These are phyloP conservation scores for Fusarium paranaense DNA, from an alignment of 2,329 filamentous ascomycete species.

Conservation along the genomic window DNA sequence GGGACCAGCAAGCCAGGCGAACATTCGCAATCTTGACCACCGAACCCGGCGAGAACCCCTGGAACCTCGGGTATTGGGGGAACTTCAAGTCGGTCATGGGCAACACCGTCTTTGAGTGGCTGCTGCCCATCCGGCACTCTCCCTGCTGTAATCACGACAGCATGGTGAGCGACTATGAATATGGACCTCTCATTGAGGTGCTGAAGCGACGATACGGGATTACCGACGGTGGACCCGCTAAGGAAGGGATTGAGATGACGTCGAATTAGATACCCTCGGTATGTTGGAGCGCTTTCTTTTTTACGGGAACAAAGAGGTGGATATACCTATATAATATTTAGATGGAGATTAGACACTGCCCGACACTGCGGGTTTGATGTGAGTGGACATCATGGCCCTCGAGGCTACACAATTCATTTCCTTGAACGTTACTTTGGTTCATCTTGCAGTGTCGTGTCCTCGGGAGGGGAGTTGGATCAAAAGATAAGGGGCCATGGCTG, in stretches of 20 bases:
- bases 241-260: slow-evolving; percentile 33
- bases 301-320: slow-evolving; percentile 7
- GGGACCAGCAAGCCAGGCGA: slow-evolving; percentile 64
- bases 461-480: too few species aligned
- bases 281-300: neutral
- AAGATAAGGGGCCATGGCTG: neutral
- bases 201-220: slow-evolving; percentile 59
- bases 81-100: slow-evolving; percentile 91
- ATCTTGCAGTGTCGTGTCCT: neutral
- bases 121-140: slow-evolving; percentile 79
- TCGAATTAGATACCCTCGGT: slow-evolving; percentile 35
- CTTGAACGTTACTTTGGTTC: neutral
- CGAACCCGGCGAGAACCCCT: slow-evolving; percentile 82
- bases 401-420: neutral
- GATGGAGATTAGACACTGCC: neutral
- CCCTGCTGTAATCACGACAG: slow-evolving; percentile 79
- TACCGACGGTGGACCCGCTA: slow-evolving; percentile 16
- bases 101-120: slow-evolving; percentile 76
- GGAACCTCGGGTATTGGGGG: slow-evolving; percentile 75
- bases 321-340: slow-evolving; percentile 24
- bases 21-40: slow-evolving; percentile 85
- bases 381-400: neutral
- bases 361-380: neutral
- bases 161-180: slow-evolving; percentile 73
- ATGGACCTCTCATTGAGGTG: slow-evolving; percentile 71